Evolutionary conservation across 2,329 filamentous ascomycete genomes (phyloP), one percentile per base, ranked within the genome.

Genomic region (Tolypocladium ovalisporum): DNA sequence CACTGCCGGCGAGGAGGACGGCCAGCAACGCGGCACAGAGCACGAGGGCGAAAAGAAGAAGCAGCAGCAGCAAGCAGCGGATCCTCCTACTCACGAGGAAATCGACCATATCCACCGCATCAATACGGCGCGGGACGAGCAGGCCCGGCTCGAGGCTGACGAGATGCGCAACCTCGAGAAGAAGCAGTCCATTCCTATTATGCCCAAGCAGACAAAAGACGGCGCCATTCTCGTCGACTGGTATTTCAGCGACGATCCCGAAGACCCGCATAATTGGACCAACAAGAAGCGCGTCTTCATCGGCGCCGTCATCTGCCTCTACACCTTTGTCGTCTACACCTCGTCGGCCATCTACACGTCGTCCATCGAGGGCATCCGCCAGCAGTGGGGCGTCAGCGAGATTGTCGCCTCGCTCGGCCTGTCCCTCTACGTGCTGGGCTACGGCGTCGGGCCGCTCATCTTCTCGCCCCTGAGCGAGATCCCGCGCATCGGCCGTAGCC

Each of bases 401-500:
- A 71, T 79, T 12, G 73, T 77, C 12, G 80, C 82, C 2, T 78
- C 79, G 0, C 73, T 87, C 0, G 83, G 82, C 0, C 73, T 87
- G 6, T 77, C 82, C 0, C 76, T 87, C 58, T 87, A 86, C 64
- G 83, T 87, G 1, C 70, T 86, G 0, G 84, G 82, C 1, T 84
- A 84, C 60, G 84, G 85, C 15, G 70, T 84, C 19, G 86, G 85
- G 0, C 85, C 86, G 1, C 69, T 89, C 32, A 60, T 89, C 29
- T 88, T 83, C 70, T 83, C 83, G 0, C 87, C 87, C 0, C 69
- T 89, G 47, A 81, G 77, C 54, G 87, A 90, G 70, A 81, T 89
- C 27, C 84, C 86, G 0, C 66, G 77, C 52, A 79, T 89, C 54
- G 87, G 87, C 2, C 77, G 87, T 8, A 89, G 85, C 63, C 81